Conservation (phyloP, 2,329 filamentous ascomycete species). For the Diaporthe vaccinii region DNA sequence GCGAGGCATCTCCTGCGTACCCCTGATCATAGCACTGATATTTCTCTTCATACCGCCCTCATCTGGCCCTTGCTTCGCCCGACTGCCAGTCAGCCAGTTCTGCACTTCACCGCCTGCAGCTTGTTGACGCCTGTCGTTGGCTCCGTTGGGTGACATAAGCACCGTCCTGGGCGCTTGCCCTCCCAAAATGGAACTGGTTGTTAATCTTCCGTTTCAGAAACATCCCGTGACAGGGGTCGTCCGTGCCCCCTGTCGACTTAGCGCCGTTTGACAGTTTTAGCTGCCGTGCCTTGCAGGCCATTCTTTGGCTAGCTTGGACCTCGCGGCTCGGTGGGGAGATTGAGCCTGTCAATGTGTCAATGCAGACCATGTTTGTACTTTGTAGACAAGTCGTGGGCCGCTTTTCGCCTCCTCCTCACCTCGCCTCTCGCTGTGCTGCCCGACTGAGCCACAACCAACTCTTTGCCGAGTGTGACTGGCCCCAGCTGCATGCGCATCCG, state of each 20-base stretch:
- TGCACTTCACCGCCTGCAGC: neutral
- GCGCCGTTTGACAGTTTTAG: constrained; percentile 37
- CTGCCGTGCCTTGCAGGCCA: constrained; percentile 29
- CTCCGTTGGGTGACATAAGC: constrained; percentile 12
- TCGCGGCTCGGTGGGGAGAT: constrained; percentile 20
- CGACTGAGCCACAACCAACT: neutral
- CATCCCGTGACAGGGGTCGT: constrained; percentile 22
- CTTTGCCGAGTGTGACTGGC: neutral
- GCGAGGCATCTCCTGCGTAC: neutral
- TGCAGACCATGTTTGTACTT: constrained; percentile 2
- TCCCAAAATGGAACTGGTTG: neutral
- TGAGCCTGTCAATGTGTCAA: constrained; percentile 24
- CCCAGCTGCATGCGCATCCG: neutral
- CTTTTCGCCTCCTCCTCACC: constrained; percentile 8
- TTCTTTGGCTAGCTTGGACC: constrained; percentile 17
- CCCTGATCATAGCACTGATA: constrained; percentile 2
- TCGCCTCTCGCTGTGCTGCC: neutral
- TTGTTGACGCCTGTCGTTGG: neutral
- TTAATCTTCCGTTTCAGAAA: constrained; percentile 31
- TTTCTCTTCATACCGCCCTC: neutral
- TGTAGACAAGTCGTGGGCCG: neutral
- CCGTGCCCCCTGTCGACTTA: neutral
- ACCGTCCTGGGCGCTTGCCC: constrained; percentile 8
- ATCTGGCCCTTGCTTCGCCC: neutral
- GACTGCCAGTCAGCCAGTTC: neutral